Percentiles rank a stretch among this genome's conserved stretches.
phyloP scores from a whole-genome alignment of 176 grass and related monocot genomes.

The Bonia amplexicaulis region DNA sequence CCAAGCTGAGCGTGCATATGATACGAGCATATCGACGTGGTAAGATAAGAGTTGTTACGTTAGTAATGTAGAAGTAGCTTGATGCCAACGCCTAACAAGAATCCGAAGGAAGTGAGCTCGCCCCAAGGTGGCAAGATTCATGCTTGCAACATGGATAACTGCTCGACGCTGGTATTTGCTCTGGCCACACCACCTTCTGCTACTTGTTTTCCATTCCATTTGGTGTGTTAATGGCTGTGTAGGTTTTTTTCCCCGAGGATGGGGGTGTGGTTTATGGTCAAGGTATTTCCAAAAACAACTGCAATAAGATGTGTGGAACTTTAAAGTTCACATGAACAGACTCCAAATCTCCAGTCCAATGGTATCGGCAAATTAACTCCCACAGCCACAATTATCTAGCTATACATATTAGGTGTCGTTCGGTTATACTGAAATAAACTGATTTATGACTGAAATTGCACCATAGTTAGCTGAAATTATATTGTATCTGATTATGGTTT shows the following conservation, averaged over 20 bases:
- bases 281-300: too few species aligned
- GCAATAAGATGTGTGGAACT: too few species aligned
- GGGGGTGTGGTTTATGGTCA: too few species aligned
- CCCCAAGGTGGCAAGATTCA: not conserved
- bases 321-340: too few species aligned
- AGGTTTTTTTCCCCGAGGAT: too few species aligned
- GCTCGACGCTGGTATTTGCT: not conserved
- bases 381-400: too few species aligned
- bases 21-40: not conserved
- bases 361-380: too few species aligned
- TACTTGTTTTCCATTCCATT: not conserved
- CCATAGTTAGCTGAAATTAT: too few species aligned
- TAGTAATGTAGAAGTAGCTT: not conserved
- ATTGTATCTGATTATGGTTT: rapidly evolving
- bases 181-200: not conserved
- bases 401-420: too few species aligned
- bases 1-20: not conserved
- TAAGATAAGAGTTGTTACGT: not conserved
- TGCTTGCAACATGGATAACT: not conserved
- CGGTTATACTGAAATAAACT: rapidly evolving
- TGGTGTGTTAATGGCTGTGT: too few species aligned
- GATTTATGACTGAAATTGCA: too few species aligned
- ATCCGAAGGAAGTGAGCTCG: not conserved
- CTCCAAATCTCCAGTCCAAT: too few species aligned
- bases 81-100: not conserved